Evolutionary conservation across 139 green algal genomes (phyloP).

Genomic region (Chlamydomonas asymmetrica): DNA sequence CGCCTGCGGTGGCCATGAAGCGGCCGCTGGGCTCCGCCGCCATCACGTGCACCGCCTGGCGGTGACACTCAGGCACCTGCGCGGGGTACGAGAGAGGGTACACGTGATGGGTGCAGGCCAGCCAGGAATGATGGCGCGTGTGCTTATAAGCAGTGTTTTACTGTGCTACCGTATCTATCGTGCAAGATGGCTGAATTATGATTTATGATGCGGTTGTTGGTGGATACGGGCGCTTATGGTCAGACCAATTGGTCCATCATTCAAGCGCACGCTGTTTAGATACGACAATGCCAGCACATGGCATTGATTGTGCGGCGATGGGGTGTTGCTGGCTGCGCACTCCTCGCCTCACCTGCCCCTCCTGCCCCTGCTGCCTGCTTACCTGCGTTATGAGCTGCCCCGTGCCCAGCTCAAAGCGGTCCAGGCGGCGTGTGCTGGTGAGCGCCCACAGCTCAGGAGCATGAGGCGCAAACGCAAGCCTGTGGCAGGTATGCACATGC

Average conservation of each 20-base stretch:
- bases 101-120: too few relatives aligned
- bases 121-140: background rate
- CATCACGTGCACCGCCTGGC: constrained; percentile 32
- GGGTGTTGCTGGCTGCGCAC: too few relatives aligned
- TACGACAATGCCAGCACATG: too few relatives aligned
- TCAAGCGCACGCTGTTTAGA: background rate
- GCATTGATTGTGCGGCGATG: too few relatives aligned
- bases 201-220: background rate
- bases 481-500: too few relatives aligned
- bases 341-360: too few relatives aligned
- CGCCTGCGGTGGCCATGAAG: constrained; percentile 43
- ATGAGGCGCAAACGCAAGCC: constrained; percentile 33
- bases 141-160: background rate
- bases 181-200: too few relatives aligned
- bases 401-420: constrained; percentile 43
- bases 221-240: background rate
- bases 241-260: background rate
- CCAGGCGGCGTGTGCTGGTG: constrained; percentile 16
- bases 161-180: too few relatives aligned
- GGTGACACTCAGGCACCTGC: constrained; percentile 24
- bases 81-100: too few relatives aligned
- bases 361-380: too few relatives aligned
- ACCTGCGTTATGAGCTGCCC: constrained; percentile 46
- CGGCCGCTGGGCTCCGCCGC: constrained; percentile 22
- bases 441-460: constrained; percentile 40